Percentiles rank a stretch among this genome's conserved stretches.
Evolutionary conservation across 2,329 filamentous ascomycete genomes (phyloP).

Genomic region (Trichoderma arundinaceum): DNA sequence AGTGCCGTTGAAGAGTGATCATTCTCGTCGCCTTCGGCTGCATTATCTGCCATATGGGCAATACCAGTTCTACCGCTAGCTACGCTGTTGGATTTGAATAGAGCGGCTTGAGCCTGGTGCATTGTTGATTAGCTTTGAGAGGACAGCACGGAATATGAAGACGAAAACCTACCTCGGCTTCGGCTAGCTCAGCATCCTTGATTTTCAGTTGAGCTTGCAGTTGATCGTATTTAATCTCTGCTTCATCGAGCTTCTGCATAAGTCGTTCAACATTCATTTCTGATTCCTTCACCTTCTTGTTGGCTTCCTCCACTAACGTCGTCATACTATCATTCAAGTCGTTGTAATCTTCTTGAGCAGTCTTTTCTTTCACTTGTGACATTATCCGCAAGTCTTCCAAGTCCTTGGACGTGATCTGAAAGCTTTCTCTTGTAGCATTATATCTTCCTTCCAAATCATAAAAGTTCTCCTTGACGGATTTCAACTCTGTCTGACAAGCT

Average conservation of each 20-base stretch:
- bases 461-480: constrained; percentile 45
- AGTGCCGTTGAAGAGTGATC: constrained; percentile 68
- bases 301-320: constrained; percentile 63
- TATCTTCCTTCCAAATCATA: constrained; percentile 45
- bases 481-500: constrained; percentile 46
- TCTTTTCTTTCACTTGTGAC: constrained; percentile 59
- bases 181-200: constrained; percentile 67
- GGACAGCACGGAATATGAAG: background rate
- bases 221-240: constrained; percentile 55
- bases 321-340: constrained; percentile 69
- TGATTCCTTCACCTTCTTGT: constrained; percentile 58
- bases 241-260: constrained; percentile 53
- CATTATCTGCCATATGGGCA: constrained; percentile 51
- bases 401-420: constrained; percentile 58
- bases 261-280: constrained; percentile 57
- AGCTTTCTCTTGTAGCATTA: constrained; percentile 47
- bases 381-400: constrained; percentile 59
- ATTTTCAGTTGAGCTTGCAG: constrained; percentile 63
- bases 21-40: constrained; percentile 62
- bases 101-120: constrained; percentile 52
- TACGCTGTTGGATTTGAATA: constrained; percentile 56
- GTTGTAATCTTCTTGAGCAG: constrained; percentile 63
- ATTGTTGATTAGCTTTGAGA: constrained; percentile 8
- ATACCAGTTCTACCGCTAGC: constrained; percentile 41
- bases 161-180: constrained; percentile 57